These are phyloP conservation scores for Fusarium napiforme DNA, from an alignment of 2,329 filamentous ascomycete genomes.

Conservation along the genomic window DNA sequence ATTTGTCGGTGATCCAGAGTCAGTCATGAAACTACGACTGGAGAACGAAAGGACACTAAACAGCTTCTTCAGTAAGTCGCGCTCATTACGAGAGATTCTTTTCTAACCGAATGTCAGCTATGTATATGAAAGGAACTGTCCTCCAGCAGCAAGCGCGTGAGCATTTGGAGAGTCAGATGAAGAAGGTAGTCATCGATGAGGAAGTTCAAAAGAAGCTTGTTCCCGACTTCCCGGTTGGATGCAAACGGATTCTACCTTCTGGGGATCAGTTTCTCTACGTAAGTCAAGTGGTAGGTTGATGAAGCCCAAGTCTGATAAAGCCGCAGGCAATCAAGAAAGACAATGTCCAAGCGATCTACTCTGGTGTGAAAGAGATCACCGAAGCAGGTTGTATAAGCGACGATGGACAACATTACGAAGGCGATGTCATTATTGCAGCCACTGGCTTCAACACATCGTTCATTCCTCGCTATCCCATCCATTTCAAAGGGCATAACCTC, in stretches of 20 bases:
- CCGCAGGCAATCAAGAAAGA: neutral
- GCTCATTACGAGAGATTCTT: accelerated
- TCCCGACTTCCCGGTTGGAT: constrained; percentile 10
- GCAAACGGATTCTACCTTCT: constrained; percentile 14
- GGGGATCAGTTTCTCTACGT: constrained; percentile 18
- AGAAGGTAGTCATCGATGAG: neutral
- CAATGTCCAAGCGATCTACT: neutral
- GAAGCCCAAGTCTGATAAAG: neutral
- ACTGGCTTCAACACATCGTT: constrained; percentile 21
- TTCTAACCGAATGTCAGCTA: neutral
- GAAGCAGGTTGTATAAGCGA: constrained; percentile 15
- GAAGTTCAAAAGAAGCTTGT: constrained; percentile 4
- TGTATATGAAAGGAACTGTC: constrained; percentile 19
- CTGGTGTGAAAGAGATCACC: constrained; percentile 2
- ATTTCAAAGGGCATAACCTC: constrained; percentile 11
- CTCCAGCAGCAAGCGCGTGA: constrained; percentile 13
- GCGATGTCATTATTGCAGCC: constrained; percentile 10
- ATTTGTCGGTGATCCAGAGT: neutral
- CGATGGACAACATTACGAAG: neutral
- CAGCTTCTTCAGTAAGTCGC: constrained; percentile 14
- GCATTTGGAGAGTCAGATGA: constrained; percentile 12
- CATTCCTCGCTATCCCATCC: constrained; percentile 9
- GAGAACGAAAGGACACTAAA: constrained; percentile 11
- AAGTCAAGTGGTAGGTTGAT: accelerated
- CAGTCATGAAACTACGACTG: neutral